Conservation (phyloP, 2,329 filamentous ascomycete species). For the Aulographum hederae region DNA sequence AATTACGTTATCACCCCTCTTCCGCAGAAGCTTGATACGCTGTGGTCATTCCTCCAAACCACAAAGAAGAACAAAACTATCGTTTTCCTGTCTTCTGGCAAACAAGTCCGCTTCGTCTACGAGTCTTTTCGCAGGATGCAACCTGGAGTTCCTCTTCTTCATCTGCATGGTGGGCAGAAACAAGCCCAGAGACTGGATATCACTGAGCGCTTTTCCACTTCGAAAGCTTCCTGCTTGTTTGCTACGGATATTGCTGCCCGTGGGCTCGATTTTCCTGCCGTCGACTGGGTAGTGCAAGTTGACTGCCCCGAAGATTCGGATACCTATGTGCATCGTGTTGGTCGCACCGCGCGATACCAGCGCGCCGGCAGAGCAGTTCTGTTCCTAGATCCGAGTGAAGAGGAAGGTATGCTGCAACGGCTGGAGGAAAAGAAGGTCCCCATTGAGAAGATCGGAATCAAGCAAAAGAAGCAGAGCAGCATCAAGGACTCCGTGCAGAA, state of each 20-base stretch:
- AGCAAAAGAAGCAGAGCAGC: conserved; percentile 73
- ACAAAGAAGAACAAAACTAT: conserved; percentile 90
- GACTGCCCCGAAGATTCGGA: conserved; percentile 94
- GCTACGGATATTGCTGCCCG: conserved; percentile 90
- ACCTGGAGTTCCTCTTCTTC: conserved; percentile 80
- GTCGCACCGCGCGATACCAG: conserved; percentile 85
- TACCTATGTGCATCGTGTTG: conserved; percentile 93
- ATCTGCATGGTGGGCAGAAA: conserved; percentile 88
- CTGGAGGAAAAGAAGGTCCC: conserved; percentile 81
- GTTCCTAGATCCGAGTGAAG: conserved; percentile 84
- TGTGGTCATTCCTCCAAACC: conserved; percentile 82
- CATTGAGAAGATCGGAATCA: conserved; percentile 70
- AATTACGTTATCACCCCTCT: conserved; percentile 79
- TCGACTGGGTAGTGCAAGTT: conserved; percentile 98
- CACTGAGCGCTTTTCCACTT: conserved; percentile 60
- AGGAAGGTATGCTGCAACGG: conserved; percentile 72
- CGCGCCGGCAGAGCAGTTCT: conserved; percentile 73
- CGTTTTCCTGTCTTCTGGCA: conserved; percentile 86
- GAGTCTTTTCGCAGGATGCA: conserved; percentile 86
- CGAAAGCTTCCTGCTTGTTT: conserved; percentile 76
- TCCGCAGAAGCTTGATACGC: conserved; percentile 72
- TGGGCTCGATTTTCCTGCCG: conserved; percentile 86
- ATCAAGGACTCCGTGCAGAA: conserved; percentile 76
- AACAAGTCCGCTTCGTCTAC: conserved; percentile 91
- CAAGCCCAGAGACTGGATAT: conserved; percentile 78